phyloP scores from a whole-genome alignment of 1,139 yeast genomes.

The Geotrichum klebahnii region DNA sequence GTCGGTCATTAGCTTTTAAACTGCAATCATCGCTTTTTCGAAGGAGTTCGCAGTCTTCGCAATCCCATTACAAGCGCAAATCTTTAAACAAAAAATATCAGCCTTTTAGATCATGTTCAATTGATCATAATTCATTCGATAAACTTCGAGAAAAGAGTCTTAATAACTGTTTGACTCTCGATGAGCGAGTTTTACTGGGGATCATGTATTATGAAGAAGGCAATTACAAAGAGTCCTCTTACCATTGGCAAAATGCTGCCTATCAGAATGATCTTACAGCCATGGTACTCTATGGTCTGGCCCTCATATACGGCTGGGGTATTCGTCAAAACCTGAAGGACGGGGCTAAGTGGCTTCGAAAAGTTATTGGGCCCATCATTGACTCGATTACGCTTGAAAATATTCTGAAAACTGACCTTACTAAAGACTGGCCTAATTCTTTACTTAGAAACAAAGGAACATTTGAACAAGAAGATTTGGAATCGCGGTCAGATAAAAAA shows the following conservation, averaged over 20 bases:
- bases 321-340: conserved; percentile 54
- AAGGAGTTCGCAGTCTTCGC: background rate
- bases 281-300: conserved; percentile 66
- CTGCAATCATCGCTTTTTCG: no score
- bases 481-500: background rate
- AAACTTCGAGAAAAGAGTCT: conserved; percentile 7
- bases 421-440: background rate
- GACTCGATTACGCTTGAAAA: background rate
- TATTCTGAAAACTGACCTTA: background rate
- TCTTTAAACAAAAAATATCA: background rate
- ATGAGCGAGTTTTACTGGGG: conserved; percentile 51
- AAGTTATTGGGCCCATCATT: conserved; percentile 40
- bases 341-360: conserved; percentile 59
- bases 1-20: no score
- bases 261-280: conserved; percentile 59
- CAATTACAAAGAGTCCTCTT: conserved; percentile 62
- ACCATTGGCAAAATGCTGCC: conserved; percentile 62
- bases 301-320: conserved; percentile 68
- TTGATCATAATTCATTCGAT: conserved; percentile 1
- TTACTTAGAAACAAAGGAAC: background rate
- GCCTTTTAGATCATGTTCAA: background rate
- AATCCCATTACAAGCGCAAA: background rate
- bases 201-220: conserved; percentile 54
- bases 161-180: conserved; percentile 30
- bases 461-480: background rate